Conservation (phyloP, 192 early-diverging fungal species). For the Umbelopsis sp. region DNA sequence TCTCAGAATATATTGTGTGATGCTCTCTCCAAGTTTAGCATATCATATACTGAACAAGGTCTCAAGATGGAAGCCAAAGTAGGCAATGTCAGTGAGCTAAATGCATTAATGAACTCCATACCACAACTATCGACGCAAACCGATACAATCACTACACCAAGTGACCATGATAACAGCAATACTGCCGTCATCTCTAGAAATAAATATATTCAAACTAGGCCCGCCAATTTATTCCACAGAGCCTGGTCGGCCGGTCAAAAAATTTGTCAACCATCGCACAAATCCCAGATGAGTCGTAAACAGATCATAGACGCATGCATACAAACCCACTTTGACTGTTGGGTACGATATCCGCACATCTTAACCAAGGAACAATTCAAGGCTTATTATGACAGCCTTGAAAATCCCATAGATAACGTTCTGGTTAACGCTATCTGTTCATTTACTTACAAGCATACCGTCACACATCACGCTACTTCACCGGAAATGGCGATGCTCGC, state of each 20-base stretch:
- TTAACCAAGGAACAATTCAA: constrained; percentile 36
- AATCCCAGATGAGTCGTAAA: constrained; percentile 9
- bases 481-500: constrained; percentile 21
- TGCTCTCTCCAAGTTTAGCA: constrained; percentile 20
- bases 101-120: constrained; percentile 31
- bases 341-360: constrained; percentile 32
- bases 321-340: constrained; percentile 37
- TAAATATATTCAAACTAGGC: constrained; percentile 22
- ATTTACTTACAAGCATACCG: constrained; percentile 25
- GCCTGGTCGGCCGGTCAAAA: constrained; percentile 14
- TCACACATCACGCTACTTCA: constrained; percentile 29
- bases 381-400: constrained; percentile 20
- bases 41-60: constrained; percentile 26
- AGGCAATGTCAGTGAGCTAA: constrained; percentile 32
- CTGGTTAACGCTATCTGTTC: constrained; percentile 39
- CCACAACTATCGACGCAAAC: constrained; percentile 18
- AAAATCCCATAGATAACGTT: constrained; percentile 27
- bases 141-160: not conserved
- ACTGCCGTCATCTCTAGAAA: constrained; percentile 22
- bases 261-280: constrained; percentile 6
- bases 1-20: constrained; percentile 2
- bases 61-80: constrained; percentile 32
- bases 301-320: constrained; percentile 35
- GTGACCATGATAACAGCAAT: not conserved
- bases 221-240: constrained; percentile 31